Base-by-base conservation (phyloP, 805 yeast species). In the Candida xiaguanensis region DNA sequence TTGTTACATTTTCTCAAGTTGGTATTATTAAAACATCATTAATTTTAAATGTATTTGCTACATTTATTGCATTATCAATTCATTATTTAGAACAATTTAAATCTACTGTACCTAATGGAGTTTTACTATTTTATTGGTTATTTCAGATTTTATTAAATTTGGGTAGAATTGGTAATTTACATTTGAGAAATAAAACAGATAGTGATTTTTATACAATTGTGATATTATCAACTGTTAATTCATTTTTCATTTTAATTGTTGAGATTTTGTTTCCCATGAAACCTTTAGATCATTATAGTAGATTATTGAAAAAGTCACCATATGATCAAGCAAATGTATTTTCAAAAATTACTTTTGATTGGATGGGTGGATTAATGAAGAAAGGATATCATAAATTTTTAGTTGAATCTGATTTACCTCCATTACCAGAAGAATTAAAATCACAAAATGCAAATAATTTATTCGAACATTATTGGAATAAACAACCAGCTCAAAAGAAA, bases 321-420 rank as follows among this genome's bases (percentile, higher is more conserved):
- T 62, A 67, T 30, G 82, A 78, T 28, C 58, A 57, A 39, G 85
- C 88, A 9, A 81, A 90, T 55, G 65, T 89, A 12, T 77, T 91
- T 46, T 82, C 95, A 2, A 69, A 76, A 38, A 66, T 91, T 37
- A 82, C 95, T 0, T 91, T 93, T 58, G 65, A 80, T 19, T 93
- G 99, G 98, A 87, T 93, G 95, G 80, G 88, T 15, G 79, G 75
- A 1, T 65, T 93, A 52, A 87, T 93, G 82, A 75, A 66, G 48
- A 77, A 77, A 38, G 98, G 98, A 12, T 84, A 82, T 52, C 65
- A 70, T 30, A 77, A 77, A 44, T 78, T 52, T 51, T 66, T 80
- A 51, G 59, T 45, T 59, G 73, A 75, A 49, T 60, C 65, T 2
- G 97, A 91, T 59, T 74, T 91, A 43, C 96, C 96, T 13, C 74